Conservation (phyloP, 345 rosid species). For the Boechera retrofracta region DNA sequence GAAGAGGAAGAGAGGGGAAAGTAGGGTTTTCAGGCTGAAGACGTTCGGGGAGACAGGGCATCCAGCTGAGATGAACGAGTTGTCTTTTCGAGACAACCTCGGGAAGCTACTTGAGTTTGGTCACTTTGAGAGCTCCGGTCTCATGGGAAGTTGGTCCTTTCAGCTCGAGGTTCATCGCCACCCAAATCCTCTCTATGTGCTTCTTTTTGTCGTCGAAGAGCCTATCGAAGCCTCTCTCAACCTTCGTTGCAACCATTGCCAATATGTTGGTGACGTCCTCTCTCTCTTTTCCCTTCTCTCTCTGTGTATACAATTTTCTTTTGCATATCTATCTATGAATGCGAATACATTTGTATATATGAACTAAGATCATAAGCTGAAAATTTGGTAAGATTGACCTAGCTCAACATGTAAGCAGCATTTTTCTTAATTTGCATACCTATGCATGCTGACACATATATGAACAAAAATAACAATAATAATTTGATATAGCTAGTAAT, state of each 20-base stretch:
- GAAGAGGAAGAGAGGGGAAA: conserved; percentile 80
- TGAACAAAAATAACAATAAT: neutral
- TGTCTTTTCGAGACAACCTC: conserved; percentile 68
- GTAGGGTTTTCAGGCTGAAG: conserved; percentile 72
- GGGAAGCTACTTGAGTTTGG: conserved; percentile 69
- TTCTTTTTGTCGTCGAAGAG: conserved; percentile 79
- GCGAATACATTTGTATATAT: neutral
- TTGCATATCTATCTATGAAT: conserved; percentile 6
- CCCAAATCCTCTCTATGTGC: conserved; percentile 66
- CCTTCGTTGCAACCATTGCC: conserved; percentile 81
- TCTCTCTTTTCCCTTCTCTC: conserved; percentile 32
- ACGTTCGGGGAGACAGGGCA: conserved; percentile 73
- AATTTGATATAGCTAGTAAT: neutral
- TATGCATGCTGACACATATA: conserved; percentile 2
- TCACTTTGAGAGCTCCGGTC: conserved; percentile 53
- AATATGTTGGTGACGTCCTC: conserved; percentile 76
- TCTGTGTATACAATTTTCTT: neutral
- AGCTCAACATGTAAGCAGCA: neutral
- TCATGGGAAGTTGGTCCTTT: conserved; percentile 80
- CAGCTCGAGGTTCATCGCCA: conserved; percentile 82
- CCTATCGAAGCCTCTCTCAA: conserved; percentile 56
- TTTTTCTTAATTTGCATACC: conserved; percentile 5
- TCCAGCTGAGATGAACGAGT: conserved; percentile 65
- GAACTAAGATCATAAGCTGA: neutral
- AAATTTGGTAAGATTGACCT: conserved; percentile 8